phyloP scores from a whole-genome alignment of 2,329 filamentous ascomycete species.

The Fusarium algeriense region DNA sequence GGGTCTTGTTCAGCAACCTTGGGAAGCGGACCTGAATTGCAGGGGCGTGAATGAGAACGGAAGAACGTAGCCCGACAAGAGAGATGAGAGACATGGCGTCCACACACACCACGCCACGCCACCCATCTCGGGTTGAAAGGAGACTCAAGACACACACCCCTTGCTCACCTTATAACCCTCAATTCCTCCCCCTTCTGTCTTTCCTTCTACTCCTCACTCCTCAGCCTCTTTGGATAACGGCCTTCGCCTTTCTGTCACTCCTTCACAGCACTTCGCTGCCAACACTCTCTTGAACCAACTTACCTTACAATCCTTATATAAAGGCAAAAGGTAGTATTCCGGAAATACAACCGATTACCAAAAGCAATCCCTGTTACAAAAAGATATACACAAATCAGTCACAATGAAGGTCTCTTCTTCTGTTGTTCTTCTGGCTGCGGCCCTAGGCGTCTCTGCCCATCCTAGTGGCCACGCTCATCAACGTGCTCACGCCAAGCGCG shows the following conservation, averaged over 20 bases:
- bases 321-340: conserved; percentile 45
- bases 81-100: conserved; percentile 38
- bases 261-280: conserved; percentile 43
- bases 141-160: conserved; percentile 41
- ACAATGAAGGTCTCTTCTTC: conserved; percentile 59
- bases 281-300: conserved; percentile 45
- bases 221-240: conserved; percentile 40
- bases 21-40: conserved; percentile 1
- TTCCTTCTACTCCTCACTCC: conserved; percentile 22
- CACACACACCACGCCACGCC: conserved; percentile 31
- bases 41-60: conserved; percentile 31
- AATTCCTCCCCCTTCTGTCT: conserved; percentile 40
- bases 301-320: conserved; percentile 40
- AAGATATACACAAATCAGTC: conserved; percentile 20
- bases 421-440: conserved; percentile 54
- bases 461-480: conserved; percentile 56
- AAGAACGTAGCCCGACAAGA: neutral
- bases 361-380: conserved; percentile 21
- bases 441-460: conserved; percentile 57
- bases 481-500: conserved; percentile 51
- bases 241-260: conserved; percentile 46
- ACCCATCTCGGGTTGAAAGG: conserved; percentile 17
- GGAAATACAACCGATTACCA: conserved; percentile 35
- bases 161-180: conserved; percentile 47
- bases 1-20: conserved; percentile 22